Conservation (phyloP, 83 land plant genomes). For the Thuja plicata region DNA sequence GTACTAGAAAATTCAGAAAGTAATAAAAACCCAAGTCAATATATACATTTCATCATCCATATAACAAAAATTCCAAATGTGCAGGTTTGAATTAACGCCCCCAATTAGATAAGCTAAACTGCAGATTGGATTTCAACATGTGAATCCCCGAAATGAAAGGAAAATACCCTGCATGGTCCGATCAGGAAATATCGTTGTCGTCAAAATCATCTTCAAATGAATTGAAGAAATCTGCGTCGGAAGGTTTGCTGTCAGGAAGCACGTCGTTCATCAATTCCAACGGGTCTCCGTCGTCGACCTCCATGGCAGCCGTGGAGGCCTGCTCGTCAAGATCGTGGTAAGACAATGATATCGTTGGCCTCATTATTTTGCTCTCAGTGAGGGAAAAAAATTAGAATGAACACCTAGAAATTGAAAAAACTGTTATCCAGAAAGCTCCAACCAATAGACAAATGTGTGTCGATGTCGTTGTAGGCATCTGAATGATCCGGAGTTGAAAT, state of each 20-base stretch:
- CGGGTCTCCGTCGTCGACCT: slow-evolving; percentile 48
- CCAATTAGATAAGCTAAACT: background rate
- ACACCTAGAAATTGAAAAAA: no score
- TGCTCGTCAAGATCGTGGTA: slow-evolving; percentile 34
- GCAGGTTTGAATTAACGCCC: background rate
- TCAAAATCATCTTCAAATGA: slow-evolving; percentile 65
- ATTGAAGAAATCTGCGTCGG: slow-evolving; percentile 64
- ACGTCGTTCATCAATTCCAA: slow-evolving; percentile 24
- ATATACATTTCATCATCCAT: no score
- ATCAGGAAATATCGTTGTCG: slow-evolving; percentile 50
- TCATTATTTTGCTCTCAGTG: slow-evolving; percentile 16
- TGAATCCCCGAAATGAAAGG: background rate
- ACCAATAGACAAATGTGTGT: no score
- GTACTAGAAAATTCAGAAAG: no score
- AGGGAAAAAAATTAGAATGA: background rate
- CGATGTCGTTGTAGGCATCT: no score
- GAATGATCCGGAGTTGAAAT: no score
- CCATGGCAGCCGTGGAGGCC: slow-evolving; percentile 39
- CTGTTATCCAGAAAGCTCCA: no score
- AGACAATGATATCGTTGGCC: slow-evolving; percentile 15
- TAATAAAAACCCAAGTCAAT: background rate
- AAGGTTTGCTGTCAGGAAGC: slow-evolving; percentile 30
- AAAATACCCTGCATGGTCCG: background rate
- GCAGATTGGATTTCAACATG: background rate
- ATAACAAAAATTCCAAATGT: background rate